Evolutionary conservation across 1,284 basidiomycete species (phyloP), one percentile per base, ranked within the genome.

Genomic region (Sanghuangporus baumii): DNA sequence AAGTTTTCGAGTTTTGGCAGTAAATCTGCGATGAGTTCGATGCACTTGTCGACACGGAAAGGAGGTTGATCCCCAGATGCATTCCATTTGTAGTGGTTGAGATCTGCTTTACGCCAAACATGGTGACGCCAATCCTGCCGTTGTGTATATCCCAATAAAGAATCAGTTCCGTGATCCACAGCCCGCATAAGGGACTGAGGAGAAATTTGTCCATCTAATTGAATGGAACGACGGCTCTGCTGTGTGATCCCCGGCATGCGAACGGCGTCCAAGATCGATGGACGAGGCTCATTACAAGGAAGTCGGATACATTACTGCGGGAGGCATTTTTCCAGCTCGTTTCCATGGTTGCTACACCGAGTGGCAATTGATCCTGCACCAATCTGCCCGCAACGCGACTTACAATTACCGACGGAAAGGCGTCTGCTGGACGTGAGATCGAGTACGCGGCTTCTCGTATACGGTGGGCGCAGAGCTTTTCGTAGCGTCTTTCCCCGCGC

Each of bases 181-280:
- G n/a, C 6, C 58, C 58, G 40, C 58, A 60, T 18, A 60, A 26
- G 7, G 58, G 58, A 16, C 47, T 51, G 26, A 48, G n/a, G 18
- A 51, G 26, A 41, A 60, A 60, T 26, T 40, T 18, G 7, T 41
- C 36, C 16, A 60, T 51, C 1, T 50, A 31, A n/a, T 60, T 8
- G 50, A 20, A 38, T 11, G 58, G 58, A n/a, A 60, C n/a, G 11
- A 60, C 20, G 14, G 58, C 58, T 31, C 58, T 47, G 14, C 34
- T 34, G n/a, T 23, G 58, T 2, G 52, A 31, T 31, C 43, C 57
- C 20, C 36, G 8, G 16, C 46, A 43, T 3, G 26, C 41, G 20
- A 59, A 50, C 6, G 20, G 6, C n/a, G 57, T 59, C 41, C 41
- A 51, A n/a, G 57, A 59, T 5, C 23, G 57, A 59, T 59, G 57